Evolutionary conservation across 148 eudicot genomes (phyloP).

Genomic region (Suaeda aralocaspica): DNA sequence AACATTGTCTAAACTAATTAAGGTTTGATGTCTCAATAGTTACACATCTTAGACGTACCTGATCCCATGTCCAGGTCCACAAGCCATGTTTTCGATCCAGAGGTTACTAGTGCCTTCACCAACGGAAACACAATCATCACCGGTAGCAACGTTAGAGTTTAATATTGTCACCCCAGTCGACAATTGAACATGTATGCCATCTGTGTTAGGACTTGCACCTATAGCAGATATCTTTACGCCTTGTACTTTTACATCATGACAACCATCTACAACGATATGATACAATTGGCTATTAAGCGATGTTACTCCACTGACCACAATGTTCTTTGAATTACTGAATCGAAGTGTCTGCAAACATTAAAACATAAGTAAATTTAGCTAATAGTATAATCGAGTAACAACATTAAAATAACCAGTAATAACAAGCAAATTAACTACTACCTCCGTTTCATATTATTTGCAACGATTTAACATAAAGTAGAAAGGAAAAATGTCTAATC

Average conservation of each 20-base stretch:
- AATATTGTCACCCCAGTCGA: slow-evolving; percentile 35
- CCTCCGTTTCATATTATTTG: too few relatives aligned
- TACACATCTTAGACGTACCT: slow-evolving; percentile 1
- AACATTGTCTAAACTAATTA: too few relatives aligned
- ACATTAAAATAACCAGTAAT: too few relatives aligned
- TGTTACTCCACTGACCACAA: slow-evolving; percentile 27
- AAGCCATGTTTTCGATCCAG: slow-evolving; percentile 39
- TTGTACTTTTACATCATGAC: slow-evolving; percentile 30
- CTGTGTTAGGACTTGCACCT: slow-evolving; percentile 34
- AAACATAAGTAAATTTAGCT: not conserved
- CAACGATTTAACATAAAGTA: too few relatives aligned
- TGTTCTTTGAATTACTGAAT: slow-evolving; percentile 37
- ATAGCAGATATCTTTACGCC: slow-evolving; percentile 27
- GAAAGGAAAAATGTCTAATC: too few relatives aligned
- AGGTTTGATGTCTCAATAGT: too few relatives aligned
- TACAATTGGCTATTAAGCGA: slow-evolving; percentile 44
- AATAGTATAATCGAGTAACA: too few relatives aligned
- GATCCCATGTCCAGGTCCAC: slow-evolving; percentile 57
- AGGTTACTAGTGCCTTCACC: slow-evolving; percentile 36
- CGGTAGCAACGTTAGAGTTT: slow-evolving; percentile 36
- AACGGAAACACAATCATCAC: slow-evolving; percentile 55
- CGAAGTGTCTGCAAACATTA: slow-evolving; percentile 4
- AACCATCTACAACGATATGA: slow-evolving; percentile 37
- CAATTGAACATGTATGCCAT: slow-evolving; percentile 26
- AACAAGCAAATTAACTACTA: too few relatives aligned